Conservation (phyloP, 441 rosid species). For the Erodium moschatum region DNA sequence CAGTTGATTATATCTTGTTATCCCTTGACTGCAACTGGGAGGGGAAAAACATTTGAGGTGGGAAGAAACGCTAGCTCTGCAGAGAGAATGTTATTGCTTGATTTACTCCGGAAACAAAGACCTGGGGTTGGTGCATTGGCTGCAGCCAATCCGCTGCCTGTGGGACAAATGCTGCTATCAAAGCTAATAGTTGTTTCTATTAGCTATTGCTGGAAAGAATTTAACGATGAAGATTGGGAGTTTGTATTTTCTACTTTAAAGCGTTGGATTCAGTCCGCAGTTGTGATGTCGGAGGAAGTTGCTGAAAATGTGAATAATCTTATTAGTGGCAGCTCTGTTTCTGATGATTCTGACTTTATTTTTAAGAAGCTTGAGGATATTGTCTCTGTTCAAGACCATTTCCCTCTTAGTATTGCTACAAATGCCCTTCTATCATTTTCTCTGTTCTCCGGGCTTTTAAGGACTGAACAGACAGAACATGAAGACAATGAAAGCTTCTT, state of each 20-base stretch:
- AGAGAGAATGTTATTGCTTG: constrained; percentile 57
- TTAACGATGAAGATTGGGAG: constrained; percentile 78
- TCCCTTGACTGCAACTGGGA: constrained; percentile 40
- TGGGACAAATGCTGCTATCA: constrained; percentile 50
- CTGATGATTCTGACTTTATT: constrained; percentile 31
- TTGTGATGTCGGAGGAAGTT: constrained; percentile 79
- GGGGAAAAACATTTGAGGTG: constrained; percentile 40
- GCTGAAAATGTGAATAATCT: constrained; percentile 65
- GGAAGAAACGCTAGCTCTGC: constrained; percentile 47
- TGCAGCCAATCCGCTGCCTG: constrained; percentile 41
- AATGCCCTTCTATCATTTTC: constrained; percentile 69
- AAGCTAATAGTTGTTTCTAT: constrained; percentile 58
- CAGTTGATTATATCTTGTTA: constrained; percentile 76
- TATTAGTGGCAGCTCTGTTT: constrained; percentile 35
- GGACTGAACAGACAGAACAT: constrained; percentile 30
- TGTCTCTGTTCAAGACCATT: constrained; percentile 44
- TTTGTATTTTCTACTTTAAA: constrained; percentile 54
- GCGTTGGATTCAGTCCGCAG: constrained; percentile 80
- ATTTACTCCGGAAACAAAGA: constrained; percentile 77
- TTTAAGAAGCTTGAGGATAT: constrained; percentile 46
- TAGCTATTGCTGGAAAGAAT: constrained; percentile 81
- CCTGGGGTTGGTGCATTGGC: constrained; percentile 30
- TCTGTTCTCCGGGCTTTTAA: constrained; percentile 35
- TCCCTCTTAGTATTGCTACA: constrained; percentile 42
- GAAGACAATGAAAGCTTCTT: constrained; percentile 27